Evolutionary conservation across 2,329 filamentous ascomycete species (phyloP).

Genomic region (Arthrobotrys pseudoclavata): DNA sequence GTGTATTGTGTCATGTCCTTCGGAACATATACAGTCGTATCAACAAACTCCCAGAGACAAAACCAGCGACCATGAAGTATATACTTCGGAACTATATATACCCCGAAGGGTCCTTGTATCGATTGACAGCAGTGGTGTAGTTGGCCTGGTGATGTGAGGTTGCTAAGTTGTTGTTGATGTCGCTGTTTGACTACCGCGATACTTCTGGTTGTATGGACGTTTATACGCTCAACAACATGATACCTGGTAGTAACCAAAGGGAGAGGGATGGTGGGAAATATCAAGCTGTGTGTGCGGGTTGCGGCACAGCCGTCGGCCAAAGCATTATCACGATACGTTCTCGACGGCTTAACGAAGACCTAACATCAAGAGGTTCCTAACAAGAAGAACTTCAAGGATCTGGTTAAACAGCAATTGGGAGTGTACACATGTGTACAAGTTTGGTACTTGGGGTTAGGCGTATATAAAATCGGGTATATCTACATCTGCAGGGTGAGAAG

Average conservation of each 20-base stretch:
- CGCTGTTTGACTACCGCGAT: constrained; percentile 27
- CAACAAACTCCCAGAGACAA: constrained; percentile 39
- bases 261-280: constrained; percentile 9
- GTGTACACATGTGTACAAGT: too few relatives aligned
- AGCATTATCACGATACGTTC: too few relatives aligned
- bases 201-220: constrained; percentile 16
- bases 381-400: too few relatives aligned
- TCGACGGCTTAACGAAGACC: too few relatives aligned
- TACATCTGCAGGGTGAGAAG: too few relatives aligned
- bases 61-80: constrained; percentile 45
- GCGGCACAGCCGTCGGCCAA: too few relatives aligned
- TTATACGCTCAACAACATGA: constrained; percentile 32
- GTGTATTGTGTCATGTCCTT: constrained; percentile 45
- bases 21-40: constrained; percentile 29
- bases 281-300: constrained; percentile 19
- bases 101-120: constrained; percentile 26
- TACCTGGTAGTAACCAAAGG: not conserved
- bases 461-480: too few relatives aligned
- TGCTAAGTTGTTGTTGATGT: constrained; percentile 27
- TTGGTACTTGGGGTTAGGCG: too few relatives aligned
- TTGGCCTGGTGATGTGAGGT: constrained; percentile 25
- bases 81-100: constrained; percentile 36
- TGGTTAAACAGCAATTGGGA: too few relatives aligned
- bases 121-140: constrained; percentile 38
- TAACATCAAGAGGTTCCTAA: too few relatives aligned